Base-by-base conservation (phyloP, 2,329 filamentous ascomycete species). In the Escovopsis sp. region DNA sequence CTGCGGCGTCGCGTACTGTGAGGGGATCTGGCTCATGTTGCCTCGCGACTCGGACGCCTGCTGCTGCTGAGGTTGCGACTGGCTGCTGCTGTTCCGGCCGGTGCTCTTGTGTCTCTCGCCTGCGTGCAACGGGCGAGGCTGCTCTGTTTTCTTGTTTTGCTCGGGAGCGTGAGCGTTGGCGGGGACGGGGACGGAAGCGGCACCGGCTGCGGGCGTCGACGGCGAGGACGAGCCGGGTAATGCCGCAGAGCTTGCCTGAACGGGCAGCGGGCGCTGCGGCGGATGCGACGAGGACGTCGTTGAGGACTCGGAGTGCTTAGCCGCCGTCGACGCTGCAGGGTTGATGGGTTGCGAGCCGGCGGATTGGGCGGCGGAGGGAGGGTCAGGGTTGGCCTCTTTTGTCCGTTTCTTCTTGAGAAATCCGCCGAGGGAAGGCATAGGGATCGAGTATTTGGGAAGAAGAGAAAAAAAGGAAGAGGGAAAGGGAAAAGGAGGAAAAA, bases 341-440 rank as follows among this genome's bases (percentile, higher is more conserved):
- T 73, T 77, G 45, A 68, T 69, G 47, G 73, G 68, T 56, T 79
- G 79, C 15, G 27, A 29, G 18, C 23, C 12, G 29, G 33, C 32
- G 33, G 34, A 21, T 18, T 31, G 23, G 28, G 25, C 35, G 33
- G 27, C 29, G 36, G 76, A 68, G 52, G 76, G 74, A 48, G 70
- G 70, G 56, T 83, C 76, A 56, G 73, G 68, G 55, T 77, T 73
- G 55, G 76, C 81, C 67, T 94, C 86, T 75, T 86, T 92, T 65
- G 86, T 93, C 74, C 86, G 79, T 73, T 93, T 94, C 75, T 94
- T 96, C 74, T 94, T 94, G 57, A 96, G 76, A 57, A 94, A 86
- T 61, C 85, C 82, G 68, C 84, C 85, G 68, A 94, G 74, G 61
- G 75, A 83, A 77, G 87, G 90, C 90, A 98, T 96, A 54, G 52